Conservation (phyloP, 202 grass and related monocot genomes). For the Schoenoplectus tabernaemontani region DNA sequence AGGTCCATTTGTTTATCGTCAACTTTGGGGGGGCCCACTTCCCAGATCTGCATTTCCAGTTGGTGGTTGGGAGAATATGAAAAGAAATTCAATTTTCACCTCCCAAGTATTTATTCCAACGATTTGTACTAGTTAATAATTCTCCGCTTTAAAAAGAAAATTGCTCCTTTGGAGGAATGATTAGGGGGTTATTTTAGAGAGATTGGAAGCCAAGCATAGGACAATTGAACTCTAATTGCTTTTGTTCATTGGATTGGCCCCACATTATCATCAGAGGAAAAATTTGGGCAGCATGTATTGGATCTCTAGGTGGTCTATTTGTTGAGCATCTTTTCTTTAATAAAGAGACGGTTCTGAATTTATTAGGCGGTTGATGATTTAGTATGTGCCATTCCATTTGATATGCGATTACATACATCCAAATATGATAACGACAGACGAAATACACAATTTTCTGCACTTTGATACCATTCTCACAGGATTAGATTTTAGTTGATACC, state of each 20-base stretch:
- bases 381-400: background rate
- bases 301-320: background rate
- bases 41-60: constrained; percentile 1
- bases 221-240: background rate
- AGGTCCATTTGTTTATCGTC: background rate
- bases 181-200: background rate
- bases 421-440: background rate
- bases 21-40: background rate
- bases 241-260: background rate
- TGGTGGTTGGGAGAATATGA: background rate
- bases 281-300: background rate
- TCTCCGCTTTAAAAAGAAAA: background rate
- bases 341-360: background rate
- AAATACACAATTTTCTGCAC: background rate
- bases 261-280: background rate
- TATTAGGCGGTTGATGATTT: background rate
- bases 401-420: background rate
- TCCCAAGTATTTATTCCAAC: background rate
- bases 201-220: background rate
- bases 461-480: too few species aligned
- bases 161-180: background rate
- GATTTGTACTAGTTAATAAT: background rate
- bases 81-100: background rate
- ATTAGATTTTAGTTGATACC: too few species aligned
- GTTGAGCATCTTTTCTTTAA: background rate